phyloP scores from a whole-genome alignment of 164 flowering plant genomes.

The Berberis vulgaris region DNA sequence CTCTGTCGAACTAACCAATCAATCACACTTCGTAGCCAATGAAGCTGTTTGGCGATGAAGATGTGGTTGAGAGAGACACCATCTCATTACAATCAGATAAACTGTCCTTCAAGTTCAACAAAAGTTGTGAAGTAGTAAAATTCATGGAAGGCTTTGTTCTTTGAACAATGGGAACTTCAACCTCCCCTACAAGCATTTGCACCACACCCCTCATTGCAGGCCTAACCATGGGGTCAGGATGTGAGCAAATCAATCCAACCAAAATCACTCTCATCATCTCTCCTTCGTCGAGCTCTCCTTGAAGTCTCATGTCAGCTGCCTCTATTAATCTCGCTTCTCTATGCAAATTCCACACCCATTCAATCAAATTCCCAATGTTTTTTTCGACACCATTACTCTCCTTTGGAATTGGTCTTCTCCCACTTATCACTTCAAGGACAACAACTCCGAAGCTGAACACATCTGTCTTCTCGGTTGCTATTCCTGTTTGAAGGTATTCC shows the following conservation, averaged over 20 bases:
- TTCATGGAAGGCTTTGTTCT: conserved; percentile 52
- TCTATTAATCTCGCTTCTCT: conserved; percentile 43
- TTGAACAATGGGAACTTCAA: conserved; percentile 62
- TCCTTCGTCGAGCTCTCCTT: conserved; percentile 43
- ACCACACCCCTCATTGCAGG: conserved; percentile 83
- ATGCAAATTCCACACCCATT: conserved; percentile 85
- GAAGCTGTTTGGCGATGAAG: conserved; percentile 38
- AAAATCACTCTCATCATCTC: conserved; percentile 62
- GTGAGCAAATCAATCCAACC: conserved; percentile 72
- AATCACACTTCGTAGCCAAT: conserved; percentile 12
- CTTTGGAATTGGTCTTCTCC: conserved; percentile 75
- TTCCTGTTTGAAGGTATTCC: conserved; percentile 70
- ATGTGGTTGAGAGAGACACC: conserved; percentile 42
- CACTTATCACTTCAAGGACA: conserved; percentile 75
- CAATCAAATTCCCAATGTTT: conserved; percentile 54
- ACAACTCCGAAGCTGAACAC: conserved; percentile 93
- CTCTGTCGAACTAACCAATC: not conserved
- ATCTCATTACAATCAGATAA: conserved; percentile 62
- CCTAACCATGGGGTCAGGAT: conserved; percentile 68
- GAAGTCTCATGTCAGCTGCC: conserved; percentile 56
- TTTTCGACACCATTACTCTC: conserved; percentile 22
- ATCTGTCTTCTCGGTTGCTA: conserved; percentile 81
- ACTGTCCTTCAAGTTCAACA: conserved; percentile 74
- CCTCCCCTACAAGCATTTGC: conserved; percentile 73
- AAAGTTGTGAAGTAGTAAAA: conserved; percentile 54